Evolutionary conservation across 2,329 filamentous ascomycete species (phyloP).

Genomic region (Lachnellula subtilissima): DNA sequence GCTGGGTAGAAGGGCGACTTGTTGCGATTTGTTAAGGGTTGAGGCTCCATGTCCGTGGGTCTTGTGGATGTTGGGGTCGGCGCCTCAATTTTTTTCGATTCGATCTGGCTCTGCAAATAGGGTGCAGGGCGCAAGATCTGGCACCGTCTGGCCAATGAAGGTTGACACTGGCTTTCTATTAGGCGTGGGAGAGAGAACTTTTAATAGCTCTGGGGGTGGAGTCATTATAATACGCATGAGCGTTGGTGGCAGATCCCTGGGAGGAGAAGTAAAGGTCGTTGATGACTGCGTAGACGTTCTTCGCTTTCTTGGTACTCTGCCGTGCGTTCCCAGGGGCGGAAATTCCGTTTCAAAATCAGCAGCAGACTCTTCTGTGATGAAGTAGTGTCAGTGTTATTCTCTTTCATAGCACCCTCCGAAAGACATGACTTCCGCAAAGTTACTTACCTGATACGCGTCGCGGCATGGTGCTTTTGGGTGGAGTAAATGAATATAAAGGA

Average conservation of each 20-base stretch:
- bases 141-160: not conserved
- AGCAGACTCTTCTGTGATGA: not conserved
- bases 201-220: not conserved
- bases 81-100: not conserved
- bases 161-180: not conserved
- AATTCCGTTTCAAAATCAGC: not conserved
- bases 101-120: not conserved
- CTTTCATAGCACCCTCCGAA: not conserved
- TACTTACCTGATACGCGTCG: not conserved
- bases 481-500: not conserved
- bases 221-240: not conserved
- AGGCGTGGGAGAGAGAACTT: not conserved
- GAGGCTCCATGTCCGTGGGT: not conserved
- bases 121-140: not conserved
- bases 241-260: not conserved
- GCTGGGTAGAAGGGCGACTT: not conserved
- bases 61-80: not conserved
- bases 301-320: not conserved
- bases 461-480: not conserved
- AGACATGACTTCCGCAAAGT: not conserved
- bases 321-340: not conserved
- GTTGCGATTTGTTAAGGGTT: not conserved
- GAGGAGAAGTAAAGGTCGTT: not conserved
- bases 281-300: not conserved
- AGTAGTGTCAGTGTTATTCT: not conserved